phyloP scores from a whole-genome alignment of 2,329 filamentous ascomycete genomes.

The Ascochyta pisi region DNA sequence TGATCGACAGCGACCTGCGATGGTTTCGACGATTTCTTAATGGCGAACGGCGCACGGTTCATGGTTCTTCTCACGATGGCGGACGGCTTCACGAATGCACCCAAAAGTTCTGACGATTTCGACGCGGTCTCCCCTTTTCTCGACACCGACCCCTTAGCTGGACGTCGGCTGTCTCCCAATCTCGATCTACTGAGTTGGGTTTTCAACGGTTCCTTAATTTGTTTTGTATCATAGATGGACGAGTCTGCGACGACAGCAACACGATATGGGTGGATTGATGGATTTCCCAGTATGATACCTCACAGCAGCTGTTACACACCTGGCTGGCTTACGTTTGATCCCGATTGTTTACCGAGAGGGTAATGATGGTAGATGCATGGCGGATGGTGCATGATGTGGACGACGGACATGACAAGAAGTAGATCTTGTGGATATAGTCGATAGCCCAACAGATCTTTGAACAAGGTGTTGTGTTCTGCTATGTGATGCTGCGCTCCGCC shows the following conservation, averaged over 20 bases:
- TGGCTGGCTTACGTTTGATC: conserved; percentile 30
- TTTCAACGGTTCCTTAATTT: conserved; percentile 33
- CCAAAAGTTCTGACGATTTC: conserved; percentile 46
- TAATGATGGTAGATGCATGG: conserved; percentile 32
- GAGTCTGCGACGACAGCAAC: conserved; percentile 36
- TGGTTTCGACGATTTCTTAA: conserved; percentile 37
- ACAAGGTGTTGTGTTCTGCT: neutral
- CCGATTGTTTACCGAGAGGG: conserved; percentile 24
- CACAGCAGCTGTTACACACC: conserved; percentile 28
- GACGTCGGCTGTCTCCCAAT: conserved; percentile 27
- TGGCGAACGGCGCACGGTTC: conserved; percentile 49
- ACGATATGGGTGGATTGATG: conserved; percentile 32
- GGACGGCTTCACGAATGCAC: conserved; percentile 45
- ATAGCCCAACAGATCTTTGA: conserved; percentile 25
- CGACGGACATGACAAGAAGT: conserved; percentile 11
- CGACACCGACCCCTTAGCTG: conserved; percentile 40
- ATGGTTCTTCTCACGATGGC: conserved; percentile 37
- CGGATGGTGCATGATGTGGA: conserved; percentile 25
- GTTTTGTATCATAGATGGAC: conserved; percentile 46
- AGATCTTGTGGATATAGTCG: conserved; percentile 28
- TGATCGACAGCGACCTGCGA: conserved; percentile 35
- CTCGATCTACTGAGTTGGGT: conserved; percentile 25
- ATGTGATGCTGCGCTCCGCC: neutral
- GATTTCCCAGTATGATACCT: conserved; percentile 41
- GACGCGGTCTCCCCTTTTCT: conserved; percentile 32